Evolutionary conservation across 768 basidiomycete genomes (phyloP), one percentile per base, ranked within the genome.

Genomic region (Lentinula guzmanii): DNA sequence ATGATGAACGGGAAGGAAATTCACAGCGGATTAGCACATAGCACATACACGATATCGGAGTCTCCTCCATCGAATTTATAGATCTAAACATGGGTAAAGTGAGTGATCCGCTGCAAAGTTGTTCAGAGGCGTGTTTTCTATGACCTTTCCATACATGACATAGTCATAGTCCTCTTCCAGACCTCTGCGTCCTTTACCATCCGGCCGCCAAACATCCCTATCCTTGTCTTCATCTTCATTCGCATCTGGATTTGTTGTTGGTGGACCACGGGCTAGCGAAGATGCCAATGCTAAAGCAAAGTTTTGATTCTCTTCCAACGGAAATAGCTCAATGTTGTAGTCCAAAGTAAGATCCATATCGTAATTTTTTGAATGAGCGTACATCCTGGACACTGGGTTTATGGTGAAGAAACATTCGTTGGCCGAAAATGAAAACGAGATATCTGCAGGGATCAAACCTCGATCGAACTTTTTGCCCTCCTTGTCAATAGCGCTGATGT

Each of bases 391-490:
- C 39, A 99, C 97, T 98, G 72, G 28, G 64, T 41, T 34, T 11
- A 24, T 37, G 34, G 55, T 55, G 48, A 58, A 31, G 62, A 62
- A 55, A 28, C 28, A 3, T 28, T 28, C 28, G 3, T 28, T 28
- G 37, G 50, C 54, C 24, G 21, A 21, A 21, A n/a, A 33, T 52
- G 28, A 53, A 48, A 61, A 4, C 3, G 5, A 39, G 13, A 35
- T 34, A 33, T 28, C 58, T 31, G 41, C 33, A 52, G 42, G 46
- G 45, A 55, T 70, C 86, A 52, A 61, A 95, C 96, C 96, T 87
- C 96, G 80, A 75, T 99, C 97, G 68, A 98, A 99, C 73, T 95
- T 97, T 79, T 91, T 97, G 52, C 96, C 96, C 67, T 95, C 95
- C 73, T 86, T 87, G 78, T 95, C 88, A 54, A 95, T 91, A 48